Evolutionary conservation across 805 yeast genomes (phyloP).

Genomic region (Myxozyma sirexii): DNA sequence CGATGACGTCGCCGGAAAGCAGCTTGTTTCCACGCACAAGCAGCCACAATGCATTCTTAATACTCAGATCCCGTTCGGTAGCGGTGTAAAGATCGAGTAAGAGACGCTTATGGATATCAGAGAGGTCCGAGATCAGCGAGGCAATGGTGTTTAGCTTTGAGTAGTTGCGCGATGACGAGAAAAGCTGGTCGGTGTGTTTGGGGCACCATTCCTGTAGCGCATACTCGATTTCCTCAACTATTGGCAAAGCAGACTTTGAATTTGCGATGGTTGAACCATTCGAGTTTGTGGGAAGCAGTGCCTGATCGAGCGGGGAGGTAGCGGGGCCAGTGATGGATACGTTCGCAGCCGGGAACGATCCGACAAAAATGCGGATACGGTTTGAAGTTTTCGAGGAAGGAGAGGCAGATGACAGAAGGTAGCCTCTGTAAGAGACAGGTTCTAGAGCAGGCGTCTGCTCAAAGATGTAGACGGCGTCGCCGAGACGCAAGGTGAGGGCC

Average conservation of each 20-base stretch:
- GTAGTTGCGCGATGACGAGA: constrained; percentile 37
- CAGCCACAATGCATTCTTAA: constrained; percentile 41
- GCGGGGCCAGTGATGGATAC: constrained; percentile 35
- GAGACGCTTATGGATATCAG: constrained; percentile 37
- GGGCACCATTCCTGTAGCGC: constrained; percentile 42
- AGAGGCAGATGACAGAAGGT: constrained; percentile 49
- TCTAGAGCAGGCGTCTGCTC: constrained; percentile 57
- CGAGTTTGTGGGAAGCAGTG: constrained; percentile 7
- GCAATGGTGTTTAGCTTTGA: constrained; percentile 35
- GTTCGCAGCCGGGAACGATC: constrained; percentile 38
- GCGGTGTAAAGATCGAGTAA: constrained; percentile 38
- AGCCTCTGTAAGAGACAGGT: constrained; percentile 75
- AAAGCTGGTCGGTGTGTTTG: constrained; percentile 37
- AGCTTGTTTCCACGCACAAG: constrained; percentile 40
- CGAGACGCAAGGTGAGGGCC: constrained; percentile 43
- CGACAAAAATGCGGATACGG: constrained; percentile 35
- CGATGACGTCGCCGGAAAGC: constrained; percentile 41
- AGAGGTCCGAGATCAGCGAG: constrained; percentile 38
- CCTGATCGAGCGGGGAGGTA: not conserved
- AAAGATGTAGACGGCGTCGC: constrained; percentile 76
- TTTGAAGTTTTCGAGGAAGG: constrained; percentile 38
- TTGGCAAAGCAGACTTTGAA: constrained; percentile 18
- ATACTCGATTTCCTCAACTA: constrained; percentile 39
- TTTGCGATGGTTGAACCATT: constrained; percentile 6
- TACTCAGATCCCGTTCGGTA: constrained; percentile 37